A percentile compares a stretch with the other conserved stretches of the same genome.
Conservation (phyloP, 1,284 basidiomycete genomes). For the Puccinia hordei region DNA sequence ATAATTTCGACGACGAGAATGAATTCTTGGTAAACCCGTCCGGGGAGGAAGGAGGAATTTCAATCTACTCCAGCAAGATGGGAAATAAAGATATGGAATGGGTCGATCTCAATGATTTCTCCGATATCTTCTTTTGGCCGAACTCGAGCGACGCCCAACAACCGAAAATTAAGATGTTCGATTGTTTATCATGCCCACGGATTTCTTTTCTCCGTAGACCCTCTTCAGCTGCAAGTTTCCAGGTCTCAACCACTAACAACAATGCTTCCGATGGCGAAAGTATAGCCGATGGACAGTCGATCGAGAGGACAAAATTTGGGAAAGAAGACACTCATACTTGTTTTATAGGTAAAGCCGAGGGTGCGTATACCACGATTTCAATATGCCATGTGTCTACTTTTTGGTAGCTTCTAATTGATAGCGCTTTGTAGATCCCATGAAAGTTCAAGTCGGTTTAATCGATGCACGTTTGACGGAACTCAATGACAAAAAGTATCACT, state of each 20-base stretch:
- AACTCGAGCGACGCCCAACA: conserved; percentile 53
- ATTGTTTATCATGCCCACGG: conserved; percentile 47
- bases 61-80: neutral
- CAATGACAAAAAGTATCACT: conserved; percentile 44
- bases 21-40: conserved; percentile 40
- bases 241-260: neutral
- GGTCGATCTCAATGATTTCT: conserved; percentile 58
- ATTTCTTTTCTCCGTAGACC: conserved; percentile 48
- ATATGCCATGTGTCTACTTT: neutral
- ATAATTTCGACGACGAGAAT: conserved; percentile 21
- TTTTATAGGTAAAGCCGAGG: conserved; percentile 72
- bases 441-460: conserved; percentile 72
- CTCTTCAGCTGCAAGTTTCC: conserved; percentile 27
- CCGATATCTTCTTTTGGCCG: conserved; percentile 56
- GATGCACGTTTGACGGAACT: conserved; percentile 64
- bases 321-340: conserved; percentile 83
- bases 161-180: conserved; percentile 49
- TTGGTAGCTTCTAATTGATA: conserved; percentile 42
- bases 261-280: conserved; percentile 38
- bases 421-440: conserved; percentile 65
- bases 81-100: conserved; percentile 54
- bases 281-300: conserved; percentile 60
- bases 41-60: conserved; percentile 9
- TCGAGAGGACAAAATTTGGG: conserved; percentile 73
- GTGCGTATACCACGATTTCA: conserved; percentile 63